Base-by-base conservation (phyloP, 2,329 filamentous ascomycete genomes). In the Aplosporella prunicola region DNA sequence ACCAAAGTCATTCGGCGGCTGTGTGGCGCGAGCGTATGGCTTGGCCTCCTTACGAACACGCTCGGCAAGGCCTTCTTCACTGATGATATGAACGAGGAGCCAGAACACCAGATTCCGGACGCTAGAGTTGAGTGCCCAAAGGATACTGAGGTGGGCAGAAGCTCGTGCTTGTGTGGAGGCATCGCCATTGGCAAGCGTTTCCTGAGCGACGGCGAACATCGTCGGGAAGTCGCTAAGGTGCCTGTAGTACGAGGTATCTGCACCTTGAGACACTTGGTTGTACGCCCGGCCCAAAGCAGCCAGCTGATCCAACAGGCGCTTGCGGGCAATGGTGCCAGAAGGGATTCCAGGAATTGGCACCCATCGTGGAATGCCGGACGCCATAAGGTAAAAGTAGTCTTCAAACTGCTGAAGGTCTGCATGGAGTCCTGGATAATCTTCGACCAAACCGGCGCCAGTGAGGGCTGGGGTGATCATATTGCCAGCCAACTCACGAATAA, bases 401-500 rank as follows among this genome's bases (percentile, higher is more conserved):
- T 79, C 73, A 42, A 80, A 56, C 5, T 56, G 62, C 53, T 70
- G 74, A 4, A 80, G 47, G 47, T 79, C 72, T 3, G 67, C 60
- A 13, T 76, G 50, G 44, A 76, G 57, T 48, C 64, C 47, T 2
- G 74, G 65, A 44, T 69, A 72, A 48, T 64, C 71, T 34, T 67
- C 66, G 25, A 69, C 49, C 47, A 69, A 69, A 32, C 64, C 67
- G 32, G 53, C 57, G 1, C 74, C 74, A 49, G 76, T 66, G n/a
- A 76, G 45, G 0, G 69, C 60, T 2, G 68, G 62, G 10, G 68
- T 57, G 1, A 67, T 64, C 9, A 58, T 59, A 35, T 69, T 63
- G 4, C 71, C 76, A 24, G 74, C 63, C 46, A 78, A 77, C 45
- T 74, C 67, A 39, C 72, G 62, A 15, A 78, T 55, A 5, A 81